A percentile compares a stretch with the other conserved stretches of the same genome.
phyloP scores from a whole-genome alignment of 257 asterid genomes.

The Lantana camara region DNA sequence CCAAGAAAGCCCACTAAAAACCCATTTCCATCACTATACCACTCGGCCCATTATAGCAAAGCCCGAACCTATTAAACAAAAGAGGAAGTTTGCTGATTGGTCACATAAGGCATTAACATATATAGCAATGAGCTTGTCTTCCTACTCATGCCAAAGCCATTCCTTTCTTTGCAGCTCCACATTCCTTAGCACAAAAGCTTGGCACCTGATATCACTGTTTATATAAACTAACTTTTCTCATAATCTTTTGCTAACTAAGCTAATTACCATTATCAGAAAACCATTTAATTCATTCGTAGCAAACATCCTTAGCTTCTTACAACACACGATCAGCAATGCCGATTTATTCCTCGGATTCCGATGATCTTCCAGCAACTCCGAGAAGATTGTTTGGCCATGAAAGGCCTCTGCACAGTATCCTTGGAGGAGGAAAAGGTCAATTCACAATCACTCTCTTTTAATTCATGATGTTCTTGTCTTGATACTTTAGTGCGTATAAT shows the following conservation, averaged over 20 bases:
- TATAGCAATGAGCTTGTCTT: slow-evolving; percentile 22
- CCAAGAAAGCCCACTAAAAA: no score
- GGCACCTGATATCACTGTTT: background rate
- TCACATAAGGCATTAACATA: background rate
- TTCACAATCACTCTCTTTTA: background rate
- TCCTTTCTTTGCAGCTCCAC: slow-evolving; percentile 41
- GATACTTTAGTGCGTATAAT: no score
- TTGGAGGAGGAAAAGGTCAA: slow-evolving; percentile 79
- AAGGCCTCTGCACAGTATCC: slow-evolving; percentile 53
- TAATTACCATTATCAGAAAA: background rate
- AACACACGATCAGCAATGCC: background rate
- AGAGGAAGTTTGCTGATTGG: background rate
- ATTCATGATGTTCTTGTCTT: background rate
- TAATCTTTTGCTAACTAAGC: no score
- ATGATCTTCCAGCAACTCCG: slow-evolving; percentile 38
- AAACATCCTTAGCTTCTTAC: background rate
- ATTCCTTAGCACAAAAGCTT: slow-evolving; percentile 24
- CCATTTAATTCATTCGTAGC: no score
- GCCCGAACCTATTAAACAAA: background rate
- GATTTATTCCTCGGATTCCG: slow-evolving; percentile 54
- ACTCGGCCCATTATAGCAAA: background rate
- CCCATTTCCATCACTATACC: no score
- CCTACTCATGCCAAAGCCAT: slow-evolving; percentile 47
- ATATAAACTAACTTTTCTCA: slow-evolving; percentile 4
- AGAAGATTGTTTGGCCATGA: slow-evolving; percentile 53